Base-by-base conservation (phyloP, 2,329 filamentous ascomycete genomes). In the Chaetomiaceae sp. region DNA sequence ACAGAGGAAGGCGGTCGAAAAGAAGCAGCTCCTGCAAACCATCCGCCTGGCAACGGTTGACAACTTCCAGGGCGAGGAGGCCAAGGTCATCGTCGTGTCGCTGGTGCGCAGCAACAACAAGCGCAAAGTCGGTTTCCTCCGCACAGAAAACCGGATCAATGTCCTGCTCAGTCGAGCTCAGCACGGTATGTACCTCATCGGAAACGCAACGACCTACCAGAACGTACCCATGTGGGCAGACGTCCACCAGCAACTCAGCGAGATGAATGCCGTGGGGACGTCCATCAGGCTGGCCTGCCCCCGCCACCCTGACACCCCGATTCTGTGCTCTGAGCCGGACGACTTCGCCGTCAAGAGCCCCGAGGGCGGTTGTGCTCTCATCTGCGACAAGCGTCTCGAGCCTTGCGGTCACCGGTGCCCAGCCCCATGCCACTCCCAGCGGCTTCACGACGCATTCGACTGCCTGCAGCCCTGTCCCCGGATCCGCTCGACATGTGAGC, bases 41-140 rank as follows among this genome's bases (percentile, higher is more conserved):
- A 65, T 87, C 3, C 70, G 80, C 4, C 66, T 85, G 0, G 83
- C 85, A 0, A 89, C 84, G 0, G 78, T 89, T 0, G 85, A 89
- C 65, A 91, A 90, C 58, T 91, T 89, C 51, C 86, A 91, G 61
- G 88, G 87, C 0, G 87, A 91, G 63, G 87, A 91, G 62, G 83
- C 82, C 1, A 84, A 88, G 47, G 71, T 91, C 8, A 74, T 91
- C 0, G 72, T 91, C 3, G 72, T 91, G 0, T 88, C 84, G 0
- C 71, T 91, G 0, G 85, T 89, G 0, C 78, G 88, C 37, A 88
- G 85, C 68, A 91, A 91, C 59, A 56, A 66, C 0, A 61, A 77
- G 7, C 70, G 69, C 8, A 79, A 76, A 6, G 77, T 78, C 17
- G 88, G 87, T 0, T 91, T 91, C 55, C 71, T 91, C 1, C 77